Base-by-base conservation (phyloP, 1,139 yeast species). In the Saccharomyces hybrid region DNA sequence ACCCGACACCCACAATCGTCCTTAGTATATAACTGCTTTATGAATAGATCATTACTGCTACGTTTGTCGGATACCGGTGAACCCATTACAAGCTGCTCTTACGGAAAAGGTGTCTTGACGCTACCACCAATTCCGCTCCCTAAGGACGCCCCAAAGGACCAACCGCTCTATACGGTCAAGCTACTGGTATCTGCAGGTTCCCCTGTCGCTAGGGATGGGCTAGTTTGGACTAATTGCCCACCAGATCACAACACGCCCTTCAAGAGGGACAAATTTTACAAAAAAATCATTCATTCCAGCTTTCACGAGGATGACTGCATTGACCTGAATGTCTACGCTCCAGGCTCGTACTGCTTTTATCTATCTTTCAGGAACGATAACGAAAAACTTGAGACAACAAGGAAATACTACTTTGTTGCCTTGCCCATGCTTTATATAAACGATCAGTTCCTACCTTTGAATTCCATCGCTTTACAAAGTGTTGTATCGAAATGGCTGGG, bases 401-500 rank as follows among this genome's bases (percentile, higher is more conserved):
- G 81, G 30, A 77, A 80, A 63, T 82, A 75, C 70, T 86, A 88
- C 71, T 88, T 91, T 70, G 85, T 82, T 47, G 96, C 87, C 5
- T 90, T 93, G 2, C 95, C 97, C 4, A 81, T 84, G 27, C 77
- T 93, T 57, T 73, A 75, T 48, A 74, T 88, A 56, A 77, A 80
- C 52, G 82, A 75, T 46, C 69, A 76, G 31, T 82, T 78, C 61
- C 65, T 91, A 25, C 85, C 93, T 0, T 78, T 91, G 65, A 88
- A 91, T 65, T 79, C 91, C n/a, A 78, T 93, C 61, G 85, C 88
- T 53, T 76, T 93, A 66, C 95, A 91, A 70, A 82, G 96, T 1
- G 85, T 93, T 42, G 81, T 93, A 9, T 88, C 97, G 48, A 93
- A 93, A 73, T 89, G 97, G 95, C 80, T 90, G 73, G 97, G 97